A percentile compares a stretch with the other conserved stretches of the same genome.
phyloP scores from a whole-genome alignment of 257 asterid species.

The Agastache rugosa region DNA sequence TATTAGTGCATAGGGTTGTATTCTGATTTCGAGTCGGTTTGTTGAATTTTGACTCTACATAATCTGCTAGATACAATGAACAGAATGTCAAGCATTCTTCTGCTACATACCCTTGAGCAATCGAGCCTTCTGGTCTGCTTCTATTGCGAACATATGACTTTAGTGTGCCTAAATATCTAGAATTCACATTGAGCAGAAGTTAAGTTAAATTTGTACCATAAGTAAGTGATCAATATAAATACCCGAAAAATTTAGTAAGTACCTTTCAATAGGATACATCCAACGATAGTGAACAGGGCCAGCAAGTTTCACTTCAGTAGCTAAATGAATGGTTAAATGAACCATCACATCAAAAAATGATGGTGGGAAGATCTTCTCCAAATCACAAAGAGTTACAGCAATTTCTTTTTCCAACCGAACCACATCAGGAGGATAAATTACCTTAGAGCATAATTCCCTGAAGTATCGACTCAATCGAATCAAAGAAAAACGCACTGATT shows the following conservation, averaged over 20 bases:
- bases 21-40: too few relatives aligned
- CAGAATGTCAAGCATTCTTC: slow-evolving; percentile 23
- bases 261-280: slow-evolving; percentile 25
- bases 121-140: slow-evolving; percentile 22
- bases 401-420: neutral
- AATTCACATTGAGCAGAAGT: neutral
- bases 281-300: slow-evolving; percentile 20
- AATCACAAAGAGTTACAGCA: neutral
- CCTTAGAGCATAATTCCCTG: slow-evolving; percentile 10
- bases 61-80: slow-evolving; percentile 15
- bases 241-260: neutral
- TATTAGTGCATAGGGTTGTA: neutral
- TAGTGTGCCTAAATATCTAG: slow-evolving; percentile 2
- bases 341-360: slow-evolving; percentile 16
- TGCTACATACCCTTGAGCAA: slow-evolving; percentile 11
- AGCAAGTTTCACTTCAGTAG: slow-evolving; percentile 11
- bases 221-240: neutral
- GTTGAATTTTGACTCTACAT: slow-evolving; percentile 21
- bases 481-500: neutral
- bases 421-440: slow-evolving; percentile 4
- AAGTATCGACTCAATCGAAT: slow-evolving; percentile 17
- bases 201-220: neutral
- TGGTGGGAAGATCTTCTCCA: slow-evolving; percentile 4
- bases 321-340: slow-evolving; percentile 6
- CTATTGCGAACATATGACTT: slow-evolving; percentile 21